Conservation (phyloP, 768 basidiomycete species). For the Pulveroboletus sp. region DNA sequence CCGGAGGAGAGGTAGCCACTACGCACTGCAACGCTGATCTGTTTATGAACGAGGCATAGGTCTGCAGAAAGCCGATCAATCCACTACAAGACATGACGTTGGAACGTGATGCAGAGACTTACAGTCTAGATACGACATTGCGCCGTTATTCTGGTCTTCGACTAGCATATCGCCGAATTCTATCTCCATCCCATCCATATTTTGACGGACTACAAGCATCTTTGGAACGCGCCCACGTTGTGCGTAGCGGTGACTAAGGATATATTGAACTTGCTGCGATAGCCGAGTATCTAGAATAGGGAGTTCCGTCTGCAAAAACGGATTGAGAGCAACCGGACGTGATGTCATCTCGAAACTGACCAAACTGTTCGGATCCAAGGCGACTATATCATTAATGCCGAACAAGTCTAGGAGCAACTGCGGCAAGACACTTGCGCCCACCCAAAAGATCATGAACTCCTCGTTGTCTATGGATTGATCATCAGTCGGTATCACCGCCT, state of each 20-base stretch:
- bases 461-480: constrained; percentile 66
- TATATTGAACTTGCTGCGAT: constrained; percentile 81
- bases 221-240: constrained; percentile 55
- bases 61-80: constrained; percentile 15
- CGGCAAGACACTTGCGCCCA: constrained; percentile 78
- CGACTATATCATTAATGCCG: constrained; percentile 72
- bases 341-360: constrained; percentile 39
- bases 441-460: constrained; percentile 84
- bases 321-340: neutral
- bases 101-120: constrained; percentile 26
- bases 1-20: neutral
- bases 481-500: constrained; percentile 13
- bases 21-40: constrained; percentile 29
- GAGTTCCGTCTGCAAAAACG: constrained; percentile 52
- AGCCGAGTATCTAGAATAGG: constrained; percentile 70
- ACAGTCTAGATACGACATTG: constrained; percentile 90
- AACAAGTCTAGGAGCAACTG: constrained; percentile 81
- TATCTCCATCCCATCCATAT: constrained; percentile 87
- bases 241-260: constrained; percentile 63
- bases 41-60: constrained; percentile 34
- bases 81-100: neutral
- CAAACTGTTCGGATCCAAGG: constrained; percentile 57
- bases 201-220: constrained; percentile 81
- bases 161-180: constrained; percentile 97
- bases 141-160: constrained; percentile 97